A percentile compares a stretch with the other conserved stretches of the same genome.
phyloP scores from a whole-genome alignment of 768 basidiomycete species.

The Suillus placidus region DNA sequence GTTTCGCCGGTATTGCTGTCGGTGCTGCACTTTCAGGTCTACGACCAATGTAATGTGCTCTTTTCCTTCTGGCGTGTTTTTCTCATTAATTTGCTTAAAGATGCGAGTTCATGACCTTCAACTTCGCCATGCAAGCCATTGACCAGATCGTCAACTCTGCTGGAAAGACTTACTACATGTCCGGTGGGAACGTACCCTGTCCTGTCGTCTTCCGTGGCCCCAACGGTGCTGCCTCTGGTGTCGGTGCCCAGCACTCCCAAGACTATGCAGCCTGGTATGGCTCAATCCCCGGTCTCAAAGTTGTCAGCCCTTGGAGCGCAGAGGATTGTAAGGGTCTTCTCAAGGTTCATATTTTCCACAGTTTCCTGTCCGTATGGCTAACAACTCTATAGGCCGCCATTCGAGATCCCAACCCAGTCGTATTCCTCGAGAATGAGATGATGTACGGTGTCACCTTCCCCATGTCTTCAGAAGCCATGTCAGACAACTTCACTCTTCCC shows the following conservation, averaged over 20 bases:
- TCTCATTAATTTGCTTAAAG: constrained; percentile 40
- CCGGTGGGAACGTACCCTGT: constrained; percentile 97
- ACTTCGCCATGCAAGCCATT: constrained; percentile 99
- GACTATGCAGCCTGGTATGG: constrained; percentile 97
- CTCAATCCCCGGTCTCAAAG: constrained; percentile 93
- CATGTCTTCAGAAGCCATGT: constrained; percentile 93
- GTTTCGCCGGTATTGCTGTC: constrained; percentile 95
- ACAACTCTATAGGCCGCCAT: constrained; percentile 73
- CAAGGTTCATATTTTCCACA: constrained; percentile 60
- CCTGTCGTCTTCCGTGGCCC: constrained; percentile 99
- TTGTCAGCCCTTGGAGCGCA: constrained; percentile 96
- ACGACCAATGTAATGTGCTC: constrained; percentile 73
- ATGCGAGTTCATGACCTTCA: constrained; percentile 99
- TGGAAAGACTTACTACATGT: constrained; percentile 99
- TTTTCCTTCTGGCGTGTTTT: constrained; percentile 4
- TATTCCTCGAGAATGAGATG: constrained; percentile 99
- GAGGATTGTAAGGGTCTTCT: constrained; percentile 99
- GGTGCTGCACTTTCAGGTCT: constrained; percentile 95
- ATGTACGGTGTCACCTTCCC: constrained; percentile 98
- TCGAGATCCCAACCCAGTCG: constrained; percentile 97
- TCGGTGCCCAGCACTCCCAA: constrained; percentile 96
- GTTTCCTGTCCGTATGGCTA: constrained; percentile 5
- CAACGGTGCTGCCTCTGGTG: constrained; percentile 97
- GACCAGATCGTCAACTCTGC: constrained; percentile 99
- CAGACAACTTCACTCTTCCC: constrained; percentile 91